Evolutionary conservation across 139 green algal genomes (phyloP), one percentile per base, ranked within the genome.

Genomic region (Volvox africanus): DNA sequence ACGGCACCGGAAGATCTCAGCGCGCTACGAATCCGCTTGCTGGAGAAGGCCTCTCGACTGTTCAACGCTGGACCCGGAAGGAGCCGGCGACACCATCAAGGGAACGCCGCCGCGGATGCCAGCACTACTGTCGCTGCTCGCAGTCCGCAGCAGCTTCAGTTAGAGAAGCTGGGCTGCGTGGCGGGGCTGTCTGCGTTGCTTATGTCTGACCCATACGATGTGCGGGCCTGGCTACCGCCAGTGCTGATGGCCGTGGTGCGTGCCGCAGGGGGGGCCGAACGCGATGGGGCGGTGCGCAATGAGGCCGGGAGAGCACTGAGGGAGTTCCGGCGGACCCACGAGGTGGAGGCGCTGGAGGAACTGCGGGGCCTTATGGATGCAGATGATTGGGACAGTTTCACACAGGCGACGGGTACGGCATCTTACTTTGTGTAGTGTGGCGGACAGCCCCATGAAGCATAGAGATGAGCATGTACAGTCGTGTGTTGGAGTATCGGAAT

Each of bases 151-250:
- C 30, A 75, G 50, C 68, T 81, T 18, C 75, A 91, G 71, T 83
- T 93, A 75, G 55, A 84, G 33, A 91, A 92, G 89, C 92, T 94
- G 62, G 91, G 91, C 50, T 80, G 61, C 24, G 93, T 97, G 82
- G 95, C 98, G 84, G 97, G 95, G 0, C 93, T 99, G 36, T 94
- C 92, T 75, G 97, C 97, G 3, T 97, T 98, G 82, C 95, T 99
- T 44, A 90, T 98, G 79, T 96, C 95, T 3, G 90, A 78, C 5
- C 97, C 97, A 14, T 99, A 99, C 88, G 97, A 99, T 92, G 94
- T 97, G 50, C 97, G 97, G 11, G 21, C 30, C 61, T 99, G 97
- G 97, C 92, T 98, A 93, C 95, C 97, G n/a, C 87, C 94, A 18
- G 95, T 71, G 75, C 92, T 98, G 36, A 93, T 97, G 95, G 94